Percentiles rank a stretch among this genome's conserved stretches.
These are phyloP conservation scores for Tripidium arundinaceum DNA, from an alignment of 202 grass and related monocot species.

Conservation along the genomic window DNA sequence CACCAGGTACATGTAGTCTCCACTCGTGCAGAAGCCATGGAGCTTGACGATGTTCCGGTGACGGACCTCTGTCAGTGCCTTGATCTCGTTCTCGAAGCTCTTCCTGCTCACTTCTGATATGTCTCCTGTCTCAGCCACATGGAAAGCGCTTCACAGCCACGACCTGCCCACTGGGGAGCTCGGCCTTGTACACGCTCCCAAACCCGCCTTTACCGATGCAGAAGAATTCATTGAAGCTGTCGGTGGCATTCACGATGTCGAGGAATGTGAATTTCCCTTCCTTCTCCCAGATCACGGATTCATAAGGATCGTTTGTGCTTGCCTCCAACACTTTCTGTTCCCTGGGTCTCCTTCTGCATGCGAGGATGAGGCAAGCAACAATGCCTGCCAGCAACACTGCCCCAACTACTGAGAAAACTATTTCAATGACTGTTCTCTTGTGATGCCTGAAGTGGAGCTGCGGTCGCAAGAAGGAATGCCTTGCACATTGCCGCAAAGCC, in stretches of 20 bases:
- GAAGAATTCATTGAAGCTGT: conserved; percentile 60
- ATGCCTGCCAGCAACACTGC: conserved; percentile 31
- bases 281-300: conserved; percentile 73
- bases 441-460: conserved; percentile 26
- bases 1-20: conserved; percentile 70
- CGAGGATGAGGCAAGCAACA: conserved; percentile 37
- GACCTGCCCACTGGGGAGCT: conserved; percentile 52
- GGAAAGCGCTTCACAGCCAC: conserved; percentile 71
- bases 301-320: conserved; percentile 26
- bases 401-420: conserved; percentile 46
- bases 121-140: conserved; percentile 36
- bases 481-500: conserved; percentile 57
- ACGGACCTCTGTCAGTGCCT: conserved; percentile 60
- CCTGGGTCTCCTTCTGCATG: conserved; percentile 32
- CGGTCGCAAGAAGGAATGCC: conserved; percentile 42
- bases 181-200: conserved; percentile 62
- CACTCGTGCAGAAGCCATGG: conserved; percentile 70
- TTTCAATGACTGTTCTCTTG: conserved; percentile 54
- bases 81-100: conserved; percentile 79
- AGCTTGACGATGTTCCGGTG: conserved; percentile 82
- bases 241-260: conserved; percentile 61
- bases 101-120: conserved; percentile 48
- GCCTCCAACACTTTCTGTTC: conserved; percentile 38
- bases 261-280: conserved; percentile 71
- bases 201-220: conserved; percentile 82